Percentiles rank a stretch among this genome's conserved stretches.
Conservation (phyloP, 2,329 filamentous ascomycete species). For the Cladophialophora chaetospira region DNA sequence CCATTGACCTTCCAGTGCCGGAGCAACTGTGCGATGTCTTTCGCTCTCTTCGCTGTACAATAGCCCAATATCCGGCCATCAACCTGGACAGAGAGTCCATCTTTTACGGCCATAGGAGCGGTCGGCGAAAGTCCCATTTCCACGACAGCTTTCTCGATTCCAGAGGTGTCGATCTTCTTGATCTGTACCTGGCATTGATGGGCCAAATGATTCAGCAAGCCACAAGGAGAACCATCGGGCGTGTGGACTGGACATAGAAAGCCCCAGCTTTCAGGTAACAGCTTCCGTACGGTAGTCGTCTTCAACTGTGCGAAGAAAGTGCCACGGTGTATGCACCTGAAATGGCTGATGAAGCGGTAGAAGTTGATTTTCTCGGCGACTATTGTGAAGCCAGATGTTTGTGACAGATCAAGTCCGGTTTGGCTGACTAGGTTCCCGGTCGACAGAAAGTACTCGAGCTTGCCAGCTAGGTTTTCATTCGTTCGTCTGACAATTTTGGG, state of each 20-base stretch:
- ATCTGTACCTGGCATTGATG: constrained; percentile 94
- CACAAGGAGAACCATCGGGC: constrained; percentile 92
- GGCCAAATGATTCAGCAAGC: constrained; percentile 88
- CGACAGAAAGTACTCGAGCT: constrained; percentile 91
- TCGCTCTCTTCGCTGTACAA: constrained; percentile 81
- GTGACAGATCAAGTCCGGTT: constrained; percentile 90
- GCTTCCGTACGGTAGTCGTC: constrained; percentile 93
- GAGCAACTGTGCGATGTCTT: constrained; percentile 79
- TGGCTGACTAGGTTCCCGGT: constrained; percentile 92
- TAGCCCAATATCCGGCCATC: constrained; percentile 89
- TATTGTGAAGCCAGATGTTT: constrained; percentile 91
- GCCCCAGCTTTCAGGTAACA: constrained; percentile 95
- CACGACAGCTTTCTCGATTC: constrained; percentile 70
- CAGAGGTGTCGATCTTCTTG: constrained; percentile 69
- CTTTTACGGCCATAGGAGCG: constrained; percentile 75
- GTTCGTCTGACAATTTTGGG: constrained; percentile 75
- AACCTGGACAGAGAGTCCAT: constrained; percentile 85
- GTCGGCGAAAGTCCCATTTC: constrained; percentile 77
- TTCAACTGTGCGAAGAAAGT: constrained; percentile 98
- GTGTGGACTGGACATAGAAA: constrained; percentile 98
- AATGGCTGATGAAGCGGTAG: constrained; percentile 96
- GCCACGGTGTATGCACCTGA: constrained; percentile 98
- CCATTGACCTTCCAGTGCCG: constrained; percentile 96
- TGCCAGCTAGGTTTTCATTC: constrained; percentile 84
- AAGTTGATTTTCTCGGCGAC: constrained; percentile 99